phyloP scores from a whole-genome alignment of 345 rosid genomes.

The Streptanthus diversifolius region DNA sequence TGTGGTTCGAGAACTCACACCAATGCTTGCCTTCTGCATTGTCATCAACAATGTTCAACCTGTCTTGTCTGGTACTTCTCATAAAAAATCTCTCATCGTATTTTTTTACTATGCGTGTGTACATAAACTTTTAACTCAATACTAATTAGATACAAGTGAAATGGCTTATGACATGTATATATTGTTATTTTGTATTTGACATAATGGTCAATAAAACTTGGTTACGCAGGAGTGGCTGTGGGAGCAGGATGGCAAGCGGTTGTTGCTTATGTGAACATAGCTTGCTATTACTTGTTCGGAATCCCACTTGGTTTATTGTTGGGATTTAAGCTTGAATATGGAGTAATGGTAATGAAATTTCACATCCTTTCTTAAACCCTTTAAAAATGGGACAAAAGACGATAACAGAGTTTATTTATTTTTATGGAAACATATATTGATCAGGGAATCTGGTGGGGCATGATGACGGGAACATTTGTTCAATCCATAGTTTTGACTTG shows the following conservation, averaged over 20 bases:
- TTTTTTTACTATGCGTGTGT: neutral
- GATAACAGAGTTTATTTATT: neutral
- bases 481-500: slow-evolving; percentile 54
- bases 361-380: neutral
- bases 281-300: slow-evolving; percentile 66
- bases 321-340: slow-evolving; percentile 60
- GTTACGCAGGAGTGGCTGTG: slow-evolving; percentile 63
- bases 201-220: neutral
- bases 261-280: slow-evolving; percentile 67
- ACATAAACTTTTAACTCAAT: neutral
- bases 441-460: slow-evolving; percentile 82
- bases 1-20: slow-evolving; percentile 61
- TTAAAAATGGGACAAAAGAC: neutral
- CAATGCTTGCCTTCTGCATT: slow-evolving; percentile 65
- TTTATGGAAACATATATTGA: neutral
- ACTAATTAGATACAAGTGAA: neutral
- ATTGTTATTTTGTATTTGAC: neutral
- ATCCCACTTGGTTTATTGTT: slow-evolving; percentile 65
- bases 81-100: neutral
- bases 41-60: slow-evolving; percentile 76
- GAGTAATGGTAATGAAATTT: slow-evolving; percentile 49
- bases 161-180: neutral
- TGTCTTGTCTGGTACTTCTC: slow-evolving; percentile 67
- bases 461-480: slow-evolving; percentile 64
- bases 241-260: slow-evolving; percentile 83